phyloP scores from a whole-genome alignment of 345 rosid genomes.

The Corchorus olitorius region DNA sequence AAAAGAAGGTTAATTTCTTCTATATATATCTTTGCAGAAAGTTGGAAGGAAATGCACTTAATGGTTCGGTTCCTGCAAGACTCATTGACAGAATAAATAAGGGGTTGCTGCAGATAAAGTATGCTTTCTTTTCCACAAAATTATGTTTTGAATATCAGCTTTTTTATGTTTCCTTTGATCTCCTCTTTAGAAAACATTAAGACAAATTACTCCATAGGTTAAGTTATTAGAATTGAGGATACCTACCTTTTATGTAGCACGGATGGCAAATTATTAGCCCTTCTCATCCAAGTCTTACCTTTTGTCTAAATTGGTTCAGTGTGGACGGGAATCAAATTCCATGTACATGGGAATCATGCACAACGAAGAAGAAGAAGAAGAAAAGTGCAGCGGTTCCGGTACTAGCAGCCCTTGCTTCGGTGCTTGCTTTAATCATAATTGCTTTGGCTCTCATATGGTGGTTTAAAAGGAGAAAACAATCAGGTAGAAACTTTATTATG shows the following conservation, averaged over 20 bases:
- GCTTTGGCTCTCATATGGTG: slow-evolving; percentile 18
- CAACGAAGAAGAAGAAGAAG: too few species aligned
- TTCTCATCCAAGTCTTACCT: background rate
- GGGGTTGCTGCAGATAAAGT: slow-evolving; percentile 13
- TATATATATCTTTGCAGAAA: too few species aligned
- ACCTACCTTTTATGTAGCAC: background rate
- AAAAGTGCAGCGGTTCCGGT: slow-evolving; percentile 18
- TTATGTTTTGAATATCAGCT: background rate
- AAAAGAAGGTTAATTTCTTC: too few species aligned
- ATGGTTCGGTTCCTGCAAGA: slow-evolving; percentile 42
- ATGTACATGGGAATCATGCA: too few species aligned
- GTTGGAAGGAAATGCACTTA: slow-evolving; percentile 41
- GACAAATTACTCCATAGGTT: background rate
- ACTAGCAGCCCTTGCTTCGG: slow-evolving; percentile 30
- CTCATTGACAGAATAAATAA: slow-evolving; percentile 31
- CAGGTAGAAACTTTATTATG: background rate
- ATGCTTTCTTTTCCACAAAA: background rate
- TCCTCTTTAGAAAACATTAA: background rate
- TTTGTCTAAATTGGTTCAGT: too few species aligned
- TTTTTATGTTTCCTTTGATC: background rate
- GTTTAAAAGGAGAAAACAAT: slow-evolving; percentile 29
- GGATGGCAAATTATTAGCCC: background rate
- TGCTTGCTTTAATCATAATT: slow-evolving; percentile 22
- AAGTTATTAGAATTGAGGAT: background rate
- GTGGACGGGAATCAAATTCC: too few species aligned